These are phyloP conservation scores for Lachancea dasiensis DNA, from an alignment of 805 yeast genomes.

Conservation along the genomic window DNA sequence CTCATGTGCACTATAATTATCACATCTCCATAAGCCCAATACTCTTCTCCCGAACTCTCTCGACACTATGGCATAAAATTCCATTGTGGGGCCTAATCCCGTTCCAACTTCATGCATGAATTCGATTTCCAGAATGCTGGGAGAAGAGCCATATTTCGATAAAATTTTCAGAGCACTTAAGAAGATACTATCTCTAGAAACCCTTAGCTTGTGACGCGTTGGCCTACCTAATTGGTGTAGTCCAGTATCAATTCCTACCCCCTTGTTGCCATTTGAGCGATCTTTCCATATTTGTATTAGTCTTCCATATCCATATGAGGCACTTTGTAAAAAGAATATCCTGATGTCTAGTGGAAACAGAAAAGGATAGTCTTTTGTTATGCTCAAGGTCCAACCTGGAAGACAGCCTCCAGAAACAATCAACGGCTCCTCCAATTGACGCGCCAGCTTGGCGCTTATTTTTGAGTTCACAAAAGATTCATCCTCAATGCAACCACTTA, in stretches of 20 bases:
- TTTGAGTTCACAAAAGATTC: constrained; percentile 67
- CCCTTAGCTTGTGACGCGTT: constrained; percentile 70
- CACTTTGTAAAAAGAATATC: constrained; percentile 69
- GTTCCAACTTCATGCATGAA: constrained; percentile 91
- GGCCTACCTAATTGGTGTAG: constrained; percentile 61
- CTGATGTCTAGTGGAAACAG: constrained; percentile 80
- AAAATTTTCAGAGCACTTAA: constrained; percentile 76
- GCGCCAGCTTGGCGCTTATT: constrained; percentile 74
- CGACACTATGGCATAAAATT: constrained; percentile 80
- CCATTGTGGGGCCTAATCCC: constrained; percentile 93
- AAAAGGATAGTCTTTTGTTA: constrained; percentile 74
- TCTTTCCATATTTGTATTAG: constrained; percentile 72
- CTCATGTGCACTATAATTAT: constrained; percentile 27
- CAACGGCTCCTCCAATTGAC: constrained; percentile 86
- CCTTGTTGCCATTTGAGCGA: constrained; percentile 37
- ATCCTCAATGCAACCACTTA: constrained; percentile 36
- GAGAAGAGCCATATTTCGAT: constrained; percentile 68
- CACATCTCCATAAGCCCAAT: constrained; percentile 63
- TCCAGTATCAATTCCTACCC: constrained; percentile 24
- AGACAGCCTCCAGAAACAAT: constrained; percentile 80
- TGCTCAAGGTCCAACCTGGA: constrained; percentile 76
- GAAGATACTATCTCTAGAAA: constrained; percentile 63
- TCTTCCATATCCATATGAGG: constrained; percentile 87
- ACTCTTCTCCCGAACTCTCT: constrained; percentile 57
- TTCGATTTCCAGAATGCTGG: constrained; percentile 80